Evolutionary conservation across 768 basidiomycete genomes (phyloP), one percentile per base, ranked within the genome.

Genomic region (Galerina marginata): DNA sequence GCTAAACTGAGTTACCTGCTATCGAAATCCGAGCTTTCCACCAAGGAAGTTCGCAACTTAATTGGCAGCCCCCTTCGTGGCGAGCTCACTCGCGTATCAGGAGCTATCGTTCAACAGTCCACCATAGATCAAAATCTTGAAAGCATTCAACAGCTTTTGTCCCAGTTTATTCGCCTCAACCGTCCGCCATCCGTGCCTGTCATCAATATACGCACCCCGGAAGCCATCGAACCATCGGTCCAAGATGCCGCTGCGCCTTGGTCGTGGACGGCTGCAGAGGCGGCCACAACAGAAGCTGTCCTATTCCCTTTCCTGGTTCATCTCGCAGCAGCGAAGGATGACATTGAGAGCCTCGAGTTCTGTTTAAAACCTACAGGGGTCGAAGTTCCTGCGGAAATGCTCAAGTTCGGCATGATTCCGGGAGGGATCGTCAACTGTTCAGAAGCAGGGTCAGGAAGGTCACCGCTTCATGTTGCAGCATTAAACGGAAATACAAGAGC

Each of bases 1-100:
- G 83, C 93, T 12, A 98, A 98, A 76, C 82, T 98, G 14, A 84
- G 90, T 47, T 98, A 97, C 69, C 84, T 98, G 12, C 81, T 97
- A 37, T 93, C 93, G 6, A 96, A 97, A 71, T 80, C 89, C 0
- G 91, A 93, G 67, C 83, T 96, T 6, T 81, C 84, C 0, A 69
- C 79, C 2, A 71, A 78, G 16, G 85, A 93, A 75, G 84, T 98
- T 46, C 87, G 93, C 55, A 78, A 86, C 42, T 82, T 96, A 20
- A 84, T 97, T 58, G 78, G 85, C 11, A 86, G 82, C 37, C 90
- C 96, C 3, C 80, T 97, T 10, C 93, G 95, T 6, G 95, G 95
- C 47, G 95, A 98, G 73, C 86, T 98, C 43, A 94, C 91, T 0
- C 81, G 83, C 23, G 69, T 79, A 12, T 71, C 83, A 6, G 75